Base-by-base conservation (phyloP, 257 asterid species). In the Salvia splendens region DNA sequence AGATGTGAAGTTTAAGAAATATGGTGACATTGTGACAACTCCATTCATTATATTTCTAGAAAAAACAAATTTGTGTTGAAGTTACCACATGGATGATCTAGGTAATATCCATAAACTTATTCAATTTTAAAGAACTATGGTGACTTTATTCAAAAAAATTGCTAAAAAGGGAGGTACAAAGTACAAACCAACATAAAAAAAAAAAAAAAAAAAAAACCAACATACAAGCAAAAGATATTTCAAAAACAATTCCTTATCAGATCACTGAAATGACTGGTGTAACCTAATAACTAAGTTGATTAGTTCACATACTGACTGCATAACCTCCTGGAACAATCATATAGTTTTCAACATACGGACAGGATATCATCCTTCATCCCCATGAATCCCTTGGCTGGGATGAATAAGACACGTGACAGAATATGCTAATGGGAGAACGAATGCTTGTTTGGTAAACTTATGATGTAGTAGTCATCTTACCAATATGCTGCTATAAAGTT, bases 401-500 rank as follows among this genome's bases (percentile, higher is more conserved):
- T 24, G 30, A 24, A 24, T 24, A 24, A 24, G 30, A 24, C 30
- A 20, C 2, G 2, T 24, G 30, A 2, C 30, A 24, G 30, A 24
- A 24, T 24, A 20, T 24, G 30, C 30, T 24, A 20, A 24, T 24
- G 30, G 60, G 45, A 6, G 43, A 2, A 8, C 41, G 57, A 51
- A 40, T 38, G 17, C 41, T 58, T 10, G 50, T 56, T 8, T 30
- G 56, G 65, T 35, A 14, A 52, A 49, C 12, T 35, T 66, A 55
- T 47, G 49, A 63, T 3, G 68, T 49, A 50, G 51, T 46, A 50
- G 75, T 30, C 43, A 69, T 73, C 77, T 75, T 87, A 94, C 99
- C 95, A 94, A 57, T 73, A 94, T 84, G 85, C 97, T 86, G 82
- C 96, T 91, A 76, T 60, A 94, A 60, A 94, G 90, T 78, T 94